These are phyloP conservation scores for Usnea hakonensis DNA, from an alignment of 495 filamentous ascomycete species.

Conservation along the genomic window DNA sequence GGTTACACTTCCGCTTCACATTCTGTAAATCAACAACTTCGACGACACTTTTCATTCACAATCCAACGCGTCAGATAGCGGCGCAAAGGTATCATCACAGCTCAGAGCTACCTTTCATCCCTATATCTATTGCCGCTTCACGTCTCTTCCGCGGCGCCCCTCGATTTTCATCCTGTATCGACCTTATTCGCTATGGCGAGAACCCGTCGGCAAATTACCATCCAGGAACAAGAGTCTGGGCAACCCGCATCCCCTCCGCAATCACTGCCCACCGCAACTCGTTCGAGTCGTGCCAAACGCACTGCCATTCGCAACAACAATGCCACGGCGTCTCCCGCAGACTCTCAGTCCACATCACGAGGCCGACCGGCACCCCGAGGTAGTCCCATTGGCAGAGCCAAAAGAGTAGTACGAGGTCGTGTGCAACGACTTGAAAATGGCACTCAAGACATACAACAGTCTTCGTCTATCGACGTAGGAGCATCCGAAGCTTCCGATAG, in stretches of 20 bases:
- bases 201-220: neutral
- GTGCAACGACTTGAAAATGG: neutral
- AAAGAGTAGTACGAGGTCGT: neutral
- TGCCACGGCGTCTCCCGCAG: neutral
- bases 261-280: neutral
- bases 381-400: neutral
- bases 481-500: neutral
- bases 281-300: neutral
- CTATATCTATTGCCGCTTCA: neutral
- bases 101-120: neutral
- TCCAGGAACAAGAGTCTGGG: conserved; percentile 1
- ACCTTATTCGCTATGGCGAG: neutral
- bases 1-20: neutral
- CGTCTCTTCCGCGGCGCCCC: neutral
- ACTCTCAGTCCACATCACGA: neutral
- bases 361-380: neutral
- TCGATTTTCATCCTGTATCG: neutral
- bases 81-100: neutral
- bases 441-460: neutral
- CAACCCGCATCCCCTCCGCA: conserved; percentile 9
- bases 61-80: neutral
- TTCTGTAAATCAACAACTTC: neutral
- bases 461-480: neutral
- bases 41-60: neutral
- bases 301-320: neutral